Conservation (phyloP, 345 rosid species). For the Sisymbrium altissimum region DNA sequence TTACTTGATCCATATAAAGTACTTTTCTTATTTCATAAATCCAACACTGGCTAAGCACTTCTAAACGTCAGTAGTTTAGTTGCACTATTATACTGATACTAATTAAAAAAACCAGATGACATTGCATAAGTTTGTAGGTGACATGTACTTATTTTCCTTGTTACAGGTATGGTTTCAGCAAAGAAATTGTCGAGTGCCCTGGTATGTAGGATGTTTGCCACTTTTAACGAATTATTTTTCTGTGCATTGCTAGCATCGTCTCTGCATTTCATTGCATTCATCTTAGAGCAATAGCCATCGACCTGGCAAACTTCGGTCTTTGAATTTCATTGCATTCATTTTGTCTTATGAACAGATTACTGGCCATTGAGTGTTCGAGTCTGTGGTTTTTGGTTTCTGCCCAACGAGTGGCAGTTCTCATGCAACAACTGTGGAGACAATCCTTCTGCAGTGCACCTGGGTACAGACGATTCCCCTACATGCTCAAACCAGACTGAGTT, state of each 20-base stretch:
- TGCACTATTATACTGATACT: background rate
- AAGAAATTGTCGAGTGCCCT: slow-evolving; percentile 85
- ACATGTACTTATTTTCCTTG: slow-evolving; percentile 12
- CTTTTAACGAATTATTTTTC: background rate
- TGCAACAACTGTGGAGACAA: slow-evolving; percentile 60
- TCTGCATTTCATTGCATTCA: too few species aligned
- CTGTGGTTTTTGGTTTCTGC: slow-evolving; percentile 92
- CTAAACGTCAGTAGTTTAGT: background rate
- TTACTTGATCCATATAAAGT: background rate
- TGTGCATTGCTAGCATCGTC: background rate
- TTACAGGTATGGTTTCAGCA: slow-evolving; percentile 91
- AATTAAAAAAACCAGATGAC: background rate
- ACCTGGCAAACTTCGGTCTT: background rate
- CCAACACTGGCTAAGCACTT: background rate
- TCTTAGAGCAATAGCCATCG: background rate
- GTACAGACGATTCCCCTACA: slow-evolving; percentile 27
- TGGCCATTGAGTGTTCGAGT: slow-evolving; percentile 71
- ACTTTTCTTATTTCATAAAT: background rate
- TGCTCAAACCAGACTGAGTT: slow-evolving; percentile 63
- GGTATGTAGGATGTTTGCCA: slow-evolving; percentile 40
- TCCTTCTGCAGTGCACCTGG: slow-evolving; percentile 31
- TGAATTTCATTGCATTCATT: slow-evolving; percentile 16
- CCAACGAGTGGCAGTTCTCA: slow-evolving; percentile 78
- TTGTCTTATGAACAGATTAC: slow-evolving; percentile 52
- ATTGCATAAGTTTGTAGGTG: background rate